Base-by-base conservation (phyloP, 1,284 basidiomycete genomes). In the Grifola frondosa region DNA sequence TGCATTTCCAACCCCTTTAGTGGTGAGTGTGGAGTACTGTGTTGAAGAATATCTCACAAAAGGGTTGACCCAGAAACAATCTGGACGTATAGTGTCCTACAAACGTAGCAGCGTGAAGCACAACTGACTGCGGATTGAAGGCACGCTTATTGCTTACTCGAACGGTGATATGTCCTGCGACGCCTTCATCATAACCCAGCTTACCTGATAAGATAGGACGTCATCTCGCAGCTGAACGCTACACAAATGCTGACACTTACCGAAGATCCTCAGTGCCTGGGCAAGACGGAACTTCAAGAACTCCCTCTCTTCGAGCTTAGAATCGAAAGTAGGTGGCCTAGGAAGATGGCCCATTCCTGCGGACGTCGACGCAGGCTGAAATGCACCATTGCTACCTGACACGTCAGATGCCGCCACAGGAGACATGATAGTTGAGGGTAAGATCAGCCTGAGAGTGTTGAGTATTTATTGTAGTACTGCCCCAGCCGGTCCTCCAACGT, bases 91-190 rank as follows among this genome's bases (percentile, higher is more conserved):
- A 6, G 72, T 69, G 52, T 81, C 79, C 58, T 70, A 35, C 9
- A 5, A 32, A 44, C 21, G 34, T 55, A 54, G 57, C 22, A 62
- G 19, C 12, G n/a, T n/a, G n/a, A n/a, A n/a, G n/a, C n/a, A n/a
- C n/a, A 15, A 25, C 10, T 17, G 26, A 16, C 25, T 11, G n/a
- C 16, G 6, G 20, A 12, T 6, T 7, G 6, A 8, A 13, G 5
- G 7, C 11, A 8, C 3, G 11, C 12, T 30, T 10, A 16, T 8
- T 26, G 20, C 59, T 29, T 33, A 62, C 75, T 46, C 80, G 69
- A 35, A 81, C 75, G 16, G 81, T 85, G 49, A 85, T 77, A 59
- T 84, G 81, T 0, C 78, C 79, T 5, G 78, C 74, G n/a, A 75
- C 67, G 9, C 80, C 80, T 50, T 84, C 81, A 41, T 78, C 79